Percentiles rank a stretch among this genome's conserved stretches.
Evolutionary conservation across 768 basidiomycete species (phyloP).

Genomic region (Boletus reticuloceps): DNA sequence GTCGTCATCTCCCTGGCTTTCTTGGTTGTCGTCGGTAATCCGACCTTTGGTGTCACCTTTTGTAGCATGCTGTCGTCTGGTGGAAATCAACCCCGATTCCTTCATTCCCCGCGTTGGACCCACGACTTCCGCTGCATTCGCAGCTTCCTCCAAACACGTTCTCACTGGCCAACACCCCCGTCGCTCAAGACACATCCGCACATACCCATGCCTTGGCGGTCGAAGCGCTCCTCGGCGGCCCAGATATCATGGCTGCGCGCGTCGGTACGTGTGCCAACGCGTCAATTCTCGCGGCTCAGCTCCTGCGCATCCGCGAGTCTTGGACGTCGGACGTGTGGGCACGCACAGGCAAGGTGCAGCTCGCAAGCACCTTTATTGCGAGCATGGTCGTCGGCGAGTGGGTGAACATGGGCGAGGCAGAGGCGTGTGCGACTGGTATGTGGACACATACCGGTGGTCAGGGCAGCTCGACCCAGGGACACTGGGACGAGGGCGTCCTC

Average conservation of each 20-base stretch:
- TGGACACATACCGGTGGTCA: slow-evolving; percentile 53
- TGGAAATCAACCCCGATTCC: slow-evolving; percentile 80
- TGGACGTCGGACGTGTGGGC: slow-evolving; percentile 79
- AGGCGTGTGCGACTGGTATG: slow-evolving; percentile 76
- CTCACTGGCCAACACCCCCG: slow-evolving; percentile 70
- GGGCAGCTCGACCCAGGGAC: slow-evolving; percentile 38
- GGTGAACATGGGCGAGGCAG: slow-evolving; percentile 70
- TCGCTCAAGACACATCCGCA: slow-evolving; percentile 77
- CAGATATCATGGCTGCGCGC: slow-evolving; percentile 72
- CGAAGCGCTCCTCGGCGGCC: slow-evolving; percentile 73
- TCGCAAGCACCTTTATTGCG: slow-evolving; percentile 73
- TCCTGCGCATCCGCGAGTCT: slow-evolving; percentile 73
- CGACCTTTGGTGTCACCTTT: not conserved
- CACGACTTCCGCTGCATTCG: slow-evolving; percentile 62
- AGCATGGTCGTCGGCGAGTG: slow-evolving; percentile 71
- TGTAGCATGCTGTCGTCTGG: slow-evolving; percentile 74
- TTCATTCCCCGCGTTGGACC: slow-evolving; percentile 69
- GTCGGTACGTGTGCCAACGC: slow-evolving; percentile 73
- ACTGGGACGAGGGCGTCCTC: slow-evolving; percentile 78
- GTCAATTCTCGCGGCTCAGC: slow-evolving; percentile 71
- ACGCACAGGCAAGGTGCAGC: slow-evolving; percentile 71
- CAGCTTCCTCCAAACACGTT: slow-evolving; percentile 69
- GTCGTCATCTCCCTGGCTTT: not conserved
- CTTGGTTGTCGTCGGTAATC: not conserved
- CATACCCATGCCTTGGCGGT: slow-evolving; percentile 75